Conservation (phyloP, 768 basidiomycete genomes). For the Piloderma croceum region DNA sequence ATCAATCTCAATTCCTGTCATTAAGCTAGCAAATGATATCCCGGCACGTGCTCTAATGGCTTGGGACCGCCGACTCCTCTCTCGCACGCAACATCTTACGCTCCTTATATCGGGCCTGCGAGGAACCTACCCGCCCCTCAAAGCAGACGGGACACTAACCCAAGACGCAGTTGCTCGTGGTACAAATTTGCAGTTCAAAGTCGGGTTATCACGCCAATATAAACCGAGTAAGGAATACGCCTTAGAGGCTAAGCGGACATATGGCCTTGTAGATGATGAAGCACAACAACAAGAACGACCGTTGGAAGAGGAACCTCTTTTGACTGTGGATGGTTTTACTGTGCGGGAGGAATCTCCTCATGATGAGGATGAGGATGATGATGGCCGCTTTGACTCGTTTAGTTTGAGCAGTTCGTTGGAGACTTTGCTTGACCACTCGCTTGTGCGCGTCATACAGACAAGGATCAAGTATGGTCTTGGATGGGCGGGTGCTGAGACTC, state of each 20-base stretch:
- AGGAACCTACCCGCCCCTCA: slow-evolving; percentile 49
- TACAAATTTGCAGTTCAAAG: slow-evolving; percentile 44
- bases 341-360: slow-evolving; percentile 8
- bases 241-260: slow-evolving; percentile 42
- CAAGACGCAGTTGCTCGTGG: slow-evolving; percentile 30
- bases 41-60: slow-evolving; percentile 64
- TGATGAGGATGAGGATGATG: slow-evolving; percentile 30
- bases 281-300: slow-evolving; percentile 28
- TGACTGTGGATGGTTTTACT: slow-evolving; percentile 17
- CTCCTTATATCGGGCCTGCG: slow-evolving; percentile 58
- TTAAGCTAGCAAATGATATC: slow-evolving; percentile 45
- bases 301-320: slow-evolving; percentile 23
- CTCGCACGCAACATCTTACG: slow-evolving; percentile 51
- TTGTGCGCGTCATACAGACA: slow-evolving; percentile 48
- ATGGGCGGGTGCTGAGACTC: slow-evolving; percentile 65
- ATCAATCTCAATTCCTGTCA: slow-evolving; percentile 52
- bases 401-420: slow-evolving; percentile 62
- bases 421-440: slow-evolving; percentile 50
- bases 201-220: slow-evolving; percentile 55
- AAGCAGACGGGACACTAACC: slow-evolving; percentile 36
- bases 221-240: slow-evolving; percentile 53
- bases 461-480: slow-evolving; percentile 49
- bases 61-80: slow-evolving; percentile 64
- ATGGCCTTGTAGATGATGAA: slow-evolving; percentile 43
- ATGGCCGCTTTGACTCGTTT: slow-evolving; percentile 50